Base-by-base conservation (phyloP, 176 grass and related monocot species). In the Melocanna baccifera region DNA sequence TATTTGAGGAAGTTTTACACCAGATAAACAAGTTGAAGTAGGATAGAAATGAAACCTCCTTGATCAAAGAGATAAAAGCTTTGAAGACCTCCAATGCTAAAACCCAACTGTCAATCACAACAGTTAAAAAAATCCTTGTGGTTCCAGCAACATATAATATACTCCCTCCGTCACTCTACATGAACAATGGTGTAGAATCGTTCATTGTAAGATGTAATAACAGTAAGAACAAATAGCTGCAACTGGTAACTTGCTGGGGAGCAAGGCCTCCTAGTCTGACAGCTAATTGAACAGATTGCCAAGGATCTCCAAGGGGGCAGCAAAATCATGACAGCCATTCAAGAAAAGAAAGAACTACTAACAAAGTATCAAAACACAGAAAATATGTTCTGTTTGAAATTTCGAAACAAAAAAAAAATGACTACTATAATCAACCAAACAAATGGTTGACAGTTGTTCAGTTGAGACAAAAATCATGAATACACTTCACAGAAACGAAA, bases 241-340 rank as follows among this genome's bases (percentile, higher is more conserved):
- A 29, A 70, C 79, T 71, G 37, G 80, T 57, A 56, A 29, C n/a
- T 84, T 84, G 61, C 62, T 56, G n/a, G 23, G 32, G 62, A 53
- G 45, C 61, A 56, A 67, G n/a, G 5, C 43, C 11, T 36, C 43
- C 43, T 52, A n/a, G 42, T 14, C 34, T 37, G 18, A 66, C 78
- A 80, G 30, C 63, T 37, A 16, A 68, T 15, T 68, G 62, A 36
- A 67, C 30, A 7, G 12, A 80, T n/a, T 37, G 9, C 28, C 18
- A 14, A 80, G 45, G 11, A 37, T 41, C 47, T 55, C 45, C 36
- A 25, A 18, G 47, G 78, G 78, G 46, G 30, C 63, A 68, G 19
- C 34, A 42, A 75, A 55, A 55, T 69, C 47, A 69, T 68, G 64
- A 69, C 4, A 55, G 20, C 30, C 7, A 78, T 62, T 29, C 15